Conservation (phyloP, 768 basidiomycete genomes). For the Boletus insuetus region DNA sequence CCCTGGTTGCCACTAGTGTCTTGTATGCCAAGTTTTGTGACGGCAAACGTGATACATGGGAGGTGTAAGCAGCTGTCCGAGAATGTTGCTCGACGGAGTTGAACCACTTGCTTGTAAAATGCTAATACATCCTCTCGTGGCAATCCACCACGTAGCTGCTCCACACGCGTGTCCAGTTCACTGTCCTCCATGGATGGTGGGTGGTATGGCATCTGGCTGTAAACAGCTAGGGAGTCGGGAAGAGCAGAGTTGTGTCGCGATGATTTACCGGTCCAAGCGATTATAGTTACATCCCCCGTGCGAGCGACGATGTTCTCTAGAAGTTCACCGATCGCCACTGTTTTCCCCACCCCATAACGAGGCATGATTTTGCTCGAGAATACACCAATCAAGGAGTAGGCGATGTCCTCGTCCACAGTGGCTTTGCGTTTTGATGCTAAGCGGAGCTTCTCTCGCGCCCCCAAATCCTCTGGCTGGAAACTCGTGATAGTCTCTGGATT, state of each 20-base stretch:
- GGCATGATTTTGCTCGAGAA: conserved; percentile 6
- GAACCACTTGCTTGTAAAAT: not conserved
- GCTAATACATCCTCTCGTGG: not conserved
- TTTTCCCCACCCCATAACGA: not conserved
- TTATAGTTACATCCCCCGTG: conserved; percentile 1
- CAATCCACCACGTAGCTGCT: not conserved
- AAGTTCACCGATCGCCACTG: conserved; percentile 1
- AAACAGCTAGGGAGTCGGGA: conserved; percentile 1
- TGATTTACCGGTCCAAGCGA: conserved; percentile 7
- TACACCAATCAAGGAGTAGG: conserved; percentile 10
- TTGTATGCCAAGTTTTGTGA: not conserved
- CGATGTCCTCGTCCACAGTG: conserved; percentile 4
- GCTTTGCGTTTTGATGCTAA: conserved; percentile 7
- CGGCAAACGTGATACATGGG: not conserved
- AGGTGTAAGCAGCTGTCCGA: not conserved
- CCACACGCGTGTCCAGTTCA: not conserved
- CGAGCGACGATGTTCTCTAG: conserved; percentile 6
- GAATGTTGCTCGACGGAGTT: not conserved
- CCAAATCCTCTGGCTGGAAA: conserved; percentile 1
- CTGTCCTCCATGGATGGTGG: not conserved
- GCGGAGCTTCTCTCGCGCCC: conserved; percentile 6
- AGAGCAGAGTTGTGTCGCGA: conserved; percentile 6
- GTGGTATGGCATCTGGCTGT: not conserved
- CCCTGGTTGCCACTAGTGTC: not conserved
- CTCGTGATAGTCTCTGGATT: not conserved